Base-by-base conservation (phyloP, 495 filamentous ascomycete species). In the Thermothielavioides terrestris region DNA sequence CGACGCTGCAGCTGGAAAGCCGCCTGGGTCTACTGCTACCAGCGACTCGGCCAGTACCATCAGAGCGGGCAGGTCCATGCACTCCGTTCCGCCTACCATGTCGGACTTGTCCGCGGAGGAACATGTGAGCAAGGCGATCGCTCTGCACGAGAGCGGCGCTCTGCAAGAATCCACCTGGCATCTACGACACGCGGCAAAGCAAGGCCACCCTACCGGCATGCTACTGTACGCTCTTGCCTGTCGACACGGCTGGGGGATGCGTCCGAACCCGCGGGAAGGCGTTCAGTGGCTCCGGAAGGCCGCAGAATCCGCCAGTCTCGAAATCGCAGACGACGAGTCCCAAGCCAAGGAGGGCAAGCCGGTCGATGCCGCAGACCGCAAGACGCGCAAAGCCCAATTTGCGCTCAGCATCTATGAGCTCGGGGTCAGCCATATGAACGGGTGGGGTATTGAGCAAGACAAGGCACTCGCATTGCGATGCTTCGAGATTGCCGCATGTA, bases 221-320 rank as follows among this genome's bases (percentile, higher is more conserved):
- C 73, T 98, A 6, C 74, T 97, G 8, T 98, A 95, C 66, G 94
- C 91, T 5, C 76, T 98, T 34, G 94, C 92, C 27, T 95, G 90
- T 61, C 81, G 94, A n/a, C 92, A 97, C 62, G 92, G 92, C 23
- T 98, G 92, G 92, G 92, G 92, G 9, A 95, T 96, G 88, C 81
- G 88, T 15, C 78, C 88, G 15, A 95, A 95, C 62, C 87, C 84
- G 55, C 73, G 73, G 28, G 92, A 98, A 68, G 94, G 85, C 8
- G 86, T 97, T 2, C 78, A 80, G 58, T 98, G 92, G 92, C 71
- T 84, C 40, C 80, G 86, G 25, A 89, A 87, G 55, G 92, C 94
- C 4, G 88, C 89, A 34, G 86, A 95, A 55, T 82, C 78, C n/a
- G 86, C 86, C 7, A 81, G 82, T 27, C 65, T 85, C 52, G 92